Percentiles rank a stretch among this genome's conserved stretches.
These are phyloP conservation scores for Amanita subjunquillea DNA, from an alignment of 768 basidiomycete genomes.

Conservation along the genomic window DNA sequence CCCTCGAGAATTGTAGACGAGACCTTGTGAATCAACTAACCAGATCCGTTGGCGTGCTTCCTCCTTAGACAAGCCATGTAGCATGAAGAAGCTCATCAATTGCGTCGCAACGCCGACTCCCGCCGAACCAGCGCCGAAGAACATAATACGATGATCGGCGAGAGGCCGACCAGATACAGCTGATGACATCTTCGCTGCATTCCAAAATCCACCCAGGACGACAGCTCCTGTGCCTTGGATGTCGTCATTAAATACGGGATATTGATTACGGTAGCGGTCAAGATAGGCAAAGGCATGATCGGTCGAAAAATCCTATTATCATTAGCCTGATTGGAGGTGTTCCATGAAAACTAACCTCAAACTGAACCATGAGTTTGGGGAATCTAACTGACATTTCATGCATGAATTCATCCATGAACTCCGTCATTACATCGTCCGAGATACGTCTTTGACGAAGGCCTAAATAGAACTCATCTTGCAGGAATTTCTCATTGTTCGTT, in stretches of 20 bases:
- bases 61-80: conserved; percentile 65
- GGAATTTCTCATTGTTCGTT: conserved; percentile 71
- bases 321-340: neutral
- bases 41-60: conserved; percentile 73
- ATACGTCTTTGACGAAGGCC: conserved; percentile 69
- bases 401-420: conserved; percentile 94
- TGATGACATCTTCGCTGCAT: conserved; percentile 72
- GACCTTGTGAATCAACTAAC: conserved; percentile 79
- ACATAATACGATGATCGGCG: conserved; percentile 73
- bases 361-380: conserved; percentile 80
- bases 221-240: conserved; percentile 90
- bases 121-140: conserved; percentile 88
- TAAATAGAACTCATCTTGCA: conserved; percentile 85
- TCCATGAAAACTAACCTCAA: conserved; percentile 41
- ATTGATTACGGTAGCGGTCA: conserved; percentile 61
- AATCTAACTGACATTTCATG: conserved; percentile 61
- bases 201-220: conserved; percentile 82
- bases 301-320: conserved; percentile 73
- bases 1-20: conserved; percentile 70
- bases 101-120: conserved; percentile 91
- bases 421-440: conserved; percentile 53
- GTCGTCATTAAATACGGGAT: conserved; percentile 84
- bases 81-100: conserved; percentile 79
- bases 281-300: conserved; percentile 87
- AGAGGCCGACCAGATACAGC: conserved; percentile 60